Base-by-base conservation (phyloP, 192 early-diverging fungal species). In the Kappamyces sp. region DNA sequence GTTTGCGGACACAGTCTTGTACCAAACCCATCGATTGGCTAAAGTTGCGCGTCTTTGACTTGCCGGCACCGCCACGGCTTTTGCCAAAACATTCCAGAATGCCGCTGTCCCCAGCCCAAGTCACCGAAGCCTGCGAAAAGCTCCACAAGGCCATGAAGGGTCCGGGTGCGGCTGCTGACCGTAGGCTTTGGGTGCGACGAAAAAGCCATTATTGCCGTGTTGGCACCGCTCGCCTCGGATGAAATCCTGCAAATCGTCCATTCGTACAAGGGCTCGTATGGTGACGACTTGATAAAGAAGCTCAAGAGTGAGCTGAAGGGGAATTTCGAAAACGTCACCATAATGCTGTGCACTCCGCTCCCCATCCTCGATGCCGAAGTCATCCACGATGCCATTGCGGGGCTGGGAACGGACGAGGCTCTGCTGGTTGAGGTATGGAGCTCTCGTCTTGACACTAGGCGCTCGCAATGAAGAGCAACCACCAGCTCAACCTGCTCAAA, bases 391-490 rank as follows among this genome's bases (percentile, higher is more conserved):
- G 8, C 9, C 13, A 44, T 44, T 13, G 43, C 43, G 8, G 74
- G 74, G 3, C 12, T 76, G 3, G 72, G 72, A 5, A 77, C 68
- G 1, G 61, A 76, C 58, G 74, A 77, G 55, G 72, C 72, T 49
- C 67, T 53, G 8, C 47, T 77, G 48, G 65, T 77, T 23, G 75
- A 78, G 43, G 43, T 44, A 23, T 23, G 23, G 23, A 23, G 23
- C 23, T 23, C 23, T 0, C 23, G 23, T 23, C 23, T 23, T 23
- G 23, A 23, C 23, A 0, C 23, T 23, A 23, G 55, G 69, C 75
- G 10, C 48, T 78, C 9, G 68, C 66, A 35, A 76, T 72, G n/a
- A 61, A 76, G n/a, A 74, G 76, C 41, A 74, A 70, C 60, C 53
- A 58, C 46, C 76, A 78, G 49, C 69, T 78, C 44, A 23, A 31